Evolutionary conservation across 139 green algal species (phyloP), one percentile per base, ranked within the genome.

Genomic region (Nannochloris sp.): DNA sequence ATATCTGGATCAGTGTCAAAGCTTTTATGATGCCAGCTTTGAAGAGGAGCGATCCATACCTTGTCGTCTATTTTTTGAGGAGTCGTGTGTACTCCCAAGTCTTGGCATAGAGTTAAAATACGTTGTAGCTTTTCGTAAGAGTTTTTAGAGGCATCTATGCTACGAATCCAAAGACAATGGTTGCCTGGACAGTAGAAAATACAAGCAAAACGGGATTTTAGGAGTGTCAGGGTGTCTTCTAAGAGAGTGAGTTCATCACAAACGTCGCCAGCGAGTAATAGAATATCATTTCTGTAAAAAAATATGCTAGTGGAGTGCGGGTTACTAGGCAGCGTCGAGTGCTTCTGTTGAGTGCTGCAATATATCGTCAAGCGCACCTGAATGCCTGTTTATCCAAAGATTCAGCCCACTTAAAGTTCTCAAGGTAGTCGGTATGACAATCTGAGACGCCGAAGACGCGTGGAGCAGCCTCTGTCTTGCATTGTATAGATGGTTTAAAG

Each of bases 161-260:
- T 71, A 29, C 73, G 64, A 31, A 77, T 61, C 84, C 85, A 90
- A 0, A 89, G 58, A 25, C 89, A 82, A 58, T 93, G 87, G 67
- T 93, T 93, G 54, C 87, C 87, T 3, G 72, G 73, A 8, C 72
- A 65, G 65, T 87, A 92, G 37, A 81, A 79, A 13, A 90, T 81
- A 2, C 71, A 25, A 2, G 27, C 32, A 34, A 80, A 92, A 12
- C 65, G 56, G 4, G 24, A 2, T 3, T 23, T 36, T 29, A 92
- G 70, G 4, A 57, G 55, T 9, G 46, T 27, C n/a, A 90, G 32
- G 1, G 83, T 88, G 0, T 39, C 29, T 48, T 76, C 64, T 12
- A 92, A 24, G 2, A 72, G 46, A 0, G 44, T 12, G 30, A 87
- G 31, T 36, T 87, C 67, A 7, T 92, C 85, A 5, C 69, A 82